These are phyloP conservation scores for Trichoderma sp. DNA, from an alignment of 2,329 filamentous ascomycete species.

Conservation along the genomic window DNA sequence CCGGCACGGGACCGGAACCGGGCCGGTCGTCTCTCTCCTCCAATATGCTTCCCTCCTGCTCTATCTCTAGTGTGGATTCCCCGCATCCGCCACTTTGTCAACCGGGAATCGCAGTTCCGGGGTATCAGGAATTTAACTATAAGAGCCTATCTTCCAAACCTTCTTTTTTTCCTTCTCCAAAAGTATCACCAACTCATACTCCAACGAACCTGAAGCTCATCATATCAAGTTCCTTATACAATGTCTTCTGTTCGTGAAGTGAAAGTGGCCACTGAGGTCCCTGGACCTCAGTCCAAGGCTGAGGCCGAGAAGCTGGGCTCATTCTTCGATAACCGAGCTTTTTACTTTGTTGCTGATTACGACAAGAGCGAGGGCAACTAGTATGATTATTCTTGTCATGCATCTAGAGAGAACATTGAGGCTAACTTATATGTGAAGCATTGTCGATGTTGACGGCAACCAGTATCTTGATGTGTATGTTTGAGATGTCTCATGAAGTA, in stretches of 20 bases:
- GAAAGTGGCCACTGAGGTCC: conserved; percentile 39
- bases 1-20: conserved; percentile 13
- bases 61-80: conserved; percentile 51
- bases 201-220: not conserved
- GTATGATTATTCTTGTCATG: conserved; percentile 22
- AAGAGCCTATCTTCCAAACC: conserved; percentile 17
- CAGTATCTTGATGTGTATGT: conserved; percentile 48
- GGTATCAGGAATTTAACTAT: conserved; percentile 57
- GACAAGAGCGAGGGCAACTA: conserved; percentile 53
- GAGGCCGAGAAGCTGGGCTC: conserved; percentile 43
- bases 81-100: conserved; percentile 13
- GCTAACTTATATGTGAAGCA: conserved; percentile 28
- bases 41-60: not conserved
- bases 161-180: not conserved
- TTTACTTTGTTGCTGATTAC: conserved; percentile 54
- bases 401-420: not conserved
- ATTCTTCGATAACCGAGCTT: conserved; percentile 51
- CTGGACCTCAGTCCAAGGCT: conserved; percentile 41
- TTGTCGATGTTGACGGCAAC: conserved; percentile 51
- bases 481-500: not conserved
- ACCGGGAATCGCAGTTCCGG: conserved; percentile 59
- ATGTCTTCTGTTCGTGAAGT: conserved; percentile 37
- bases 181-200: not conserved
- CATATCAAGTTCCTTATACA: not conserved
- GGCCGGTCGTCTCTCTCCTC: not conserved